Base-by-base conservation (phyloP, 2,329 filamentous ascomycete species). In the Xylaria sp. region DNA sequence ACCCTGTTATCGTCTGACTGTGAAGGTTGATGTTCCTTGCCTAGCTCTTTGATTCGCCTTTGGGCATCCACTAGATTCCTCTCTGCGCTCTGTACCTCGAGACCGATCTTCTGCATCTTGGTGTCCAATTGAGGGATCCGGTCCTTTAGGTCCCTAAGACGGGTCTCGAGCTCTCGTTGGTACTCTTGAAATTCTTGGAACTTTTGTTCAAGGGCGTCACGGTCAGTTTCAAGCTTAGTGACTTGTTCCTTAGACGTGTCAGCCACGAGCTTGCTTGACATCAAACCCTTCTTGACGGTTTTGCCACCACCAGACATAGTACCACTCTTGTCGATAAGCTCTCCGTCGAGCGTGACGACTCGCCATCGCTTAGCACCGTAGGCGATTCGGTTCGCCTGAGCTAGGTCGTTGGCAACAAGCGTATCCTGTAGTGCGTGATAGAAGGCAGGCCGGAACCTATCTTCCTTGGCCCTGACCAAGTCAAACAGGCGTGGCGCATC, bases 221-320 rank as follows among this genome's bases (percentile, higher is more conserved):
- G 88, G 66, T 97, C 92, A 42, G 83, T 78, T 71, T 99, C 94
- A 13, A 97, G 83, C 74, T 94, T 92, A 45, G 83, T 71, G 2
- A 99, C 93, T 66, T 96, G 90, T 62, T 97, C 93, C 71, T 91
- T 92, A 47, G 86, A 89, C 16, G 89, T 89, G 53, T 96, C 91
- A 1, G 90, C 84, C n/a, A 90, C 87, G 42, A 96, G 86, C 74
- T 96, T 97, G 9, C 92, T 96, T 0, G 93, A 97, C 95, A 99
- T 99, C 52, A 92, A 86, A 0, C 95, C 95, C 68, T 88, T 91
- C 65, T 93, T 92, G 52, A 94, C 90, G 16, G 90, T 90, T 42
- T 85, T 93, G 52, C 94, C 94, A 79, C 94, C 94, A 78, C 94
- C 94, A 54, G 91, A 96, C 94, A 99, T 97, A 34, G 94, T 97